Evolutionary conservation across 352 stramenopile species (phyloP), one percentile per base, ranked within the genome.

Genomic region (Pythium aphanidermatum): DNA sequence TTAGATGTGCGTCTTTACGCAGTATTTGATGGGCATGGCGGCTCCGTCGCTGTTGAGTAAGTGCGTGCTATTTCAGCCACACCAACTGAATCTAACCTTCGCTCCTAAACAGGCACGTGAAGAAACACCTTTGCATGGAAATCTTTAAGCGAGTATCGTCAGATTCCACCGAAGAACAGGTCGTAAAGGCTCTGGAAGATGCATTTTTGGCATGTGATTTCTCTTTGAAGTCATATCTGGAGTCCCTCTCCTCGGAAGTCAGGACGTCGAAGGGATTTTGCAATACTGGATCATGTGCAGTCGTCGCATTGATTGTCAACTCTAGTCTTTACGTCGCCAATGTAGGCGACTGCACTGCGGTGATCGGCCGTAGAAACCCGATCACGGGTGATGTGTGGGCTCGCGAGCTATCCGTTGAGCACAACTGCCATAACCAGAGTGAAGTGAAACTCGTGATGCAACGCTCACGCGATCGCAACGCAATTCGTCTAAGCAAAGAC

Each of bases 401-500:
- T 29, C 55, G n/a, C 2, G 56, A 79, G 45, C 43, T 86, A 6
- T 78, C 71, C 7, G 58, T 70, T 1, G 67, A 84, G 30, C 74
- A 86, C 37, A 83, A 74, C 8, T 86, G 68, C 47, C 67, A 58
- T 12, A 87, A 86, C 41, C 34, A 59, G 9, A 58, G 60, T 1
- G 77, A 92, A 46, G 47, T 69, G 5, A 62, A 63, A 12, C 55
- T 83, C 3, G 73, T 88, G 2, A 51, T 83, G 13, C 72, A 85
- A 28, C 63, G 77, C 7, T 86, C 73, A 38, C 63, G 74, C 17
- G 75, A 92, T 37, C 73, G 78, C 11, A 83, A 88, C 31, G 69
- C 88, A 2, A 86, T 97, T 56, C 83, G 94, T 28, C 61, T 95
- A 41, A 97, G 88, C 31, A 95, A 92, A 50, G 91, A 97, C 56